Base-by-base conservation (phyloP, 805 yeast genomes). In the Lipomyces mesembrius region DNA sequence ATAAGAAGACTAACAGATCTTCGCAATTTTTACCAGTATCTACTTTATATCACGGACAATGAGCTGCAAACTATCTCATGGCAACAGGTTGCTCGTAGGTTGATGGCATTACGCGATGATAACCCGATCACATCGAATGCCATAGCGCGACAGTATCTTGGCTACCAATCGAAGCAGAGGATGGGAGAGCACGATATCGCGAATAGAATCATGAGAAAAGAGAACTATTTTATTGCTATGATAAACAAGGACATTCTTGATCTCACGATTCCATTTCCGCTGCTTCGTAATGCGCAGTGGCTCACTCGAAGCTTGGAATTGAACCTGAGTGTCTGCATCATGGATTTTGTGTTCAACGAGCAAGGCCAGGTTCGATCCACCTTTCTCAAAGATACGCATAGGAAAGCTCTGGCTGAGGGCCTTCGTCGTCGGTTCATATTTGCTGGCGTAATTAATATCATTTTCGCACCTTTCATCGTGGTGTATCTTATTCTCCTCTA, bases 121-220 rank as follows among this genome's bases (percentile, higher is more conserved):
- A 93, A 92, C 77, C 92, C 95, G 6, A 79, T 86, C 27, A 84
- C 89, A 0, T 82, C 89, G 0, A 75, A 62, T 17, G 62, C 70
- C 12, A 64, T 66, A 14, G 62, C 64, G 20, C 61, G 71, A n/a
- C 61, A 63, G 34, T 62, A 63, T n/a, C 51, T 64, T 5, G 69
- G 72, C 17, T 62, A 68, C 77, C 80, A 85, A 67, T 87, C 92
- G 0, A 90, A 89, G 74, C 85, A 87, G 61, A 82, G 93, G 70
- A 82, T 95, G 62, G 94, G 91, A 74, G 97, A 98, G 3, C 97
- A 93, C 77, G 95, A 89, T 74, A 91, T 95, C 61, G 98, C 98
- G 14, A 96, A 95, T 75, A 82, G 99, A 66, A 90, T 95, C 64
- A 93, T 95, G 99, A 82, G 99, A 67, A 91, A 88, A 72, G 99